phyloP scores from a whole-genome alignment of 2,329 filamentous ascomycete genomes.

The Emergomyces africanus region DNA sequence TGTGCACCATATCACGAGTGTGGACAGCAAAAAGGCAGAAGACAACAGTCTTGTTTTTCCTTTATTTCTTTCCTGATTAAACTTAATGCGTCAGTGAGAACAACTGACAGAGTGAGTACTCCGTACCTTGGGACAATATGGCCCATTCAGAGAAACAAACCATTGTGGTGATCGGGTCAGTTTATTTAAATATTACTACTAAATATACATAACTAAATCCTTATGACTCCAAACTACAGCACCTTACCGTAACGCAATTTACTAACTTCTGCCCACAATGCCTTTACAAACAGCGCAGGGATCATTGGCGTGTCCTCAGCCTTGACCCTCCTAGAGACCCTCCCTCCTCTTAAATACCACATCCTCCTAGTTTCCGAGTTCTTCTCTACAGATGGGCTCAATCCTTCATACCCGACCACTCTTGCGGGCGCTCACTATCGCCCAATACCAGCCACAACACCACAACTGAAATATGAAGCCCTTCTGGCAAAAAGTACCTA shows the following conservation, averaged over 20 bases:
- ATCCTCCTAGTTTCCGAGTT: constrained; percentile 30
- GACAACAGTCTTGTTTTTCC: not conserved
- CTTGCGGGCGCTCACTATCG: constrained; percentile 38
- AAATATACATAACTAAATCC: too few species aligned
- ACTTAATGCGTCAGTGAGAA: not conserved
- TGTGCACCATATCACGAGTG: too few species aligned
- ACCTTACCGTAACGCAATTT: too few species aligned
- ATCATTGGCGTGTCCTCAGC: constrained; percentile 29
- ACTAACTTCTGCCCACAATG: not conserved
- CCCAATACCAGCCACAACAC: constrained; percentile 28
- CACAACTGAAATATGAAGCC: constrained; percentile 25
- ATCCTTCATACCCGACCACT: constrained; percentile 33
- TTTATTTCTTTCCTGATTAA: not conserved
- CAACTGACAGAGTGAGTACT: not conserved
- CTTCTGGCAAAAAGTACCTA: constrained; percentile 28
- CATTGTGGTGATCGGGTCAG: constrained; percentile 29
- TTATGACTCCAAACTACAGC: not conserved
- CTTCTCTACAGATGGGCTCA: constrained; percentile 21
- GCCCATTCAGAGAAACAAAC: constrained; percentile 12
- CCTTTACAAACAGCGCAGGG: constrained; percentile 21
- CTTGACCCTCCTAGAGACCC: constrained; percentile 18
- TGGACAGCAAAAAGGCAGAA: too few species aligned
- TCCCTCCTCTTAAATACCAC: constrained; percentile 15
- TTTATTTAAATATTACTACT: too few species aligned
- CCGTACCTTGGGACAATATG: not conserved